Evolutionary conservation across 306 rosid species (phyloP).

Genomic region (Casuarina glauca): DNA sequence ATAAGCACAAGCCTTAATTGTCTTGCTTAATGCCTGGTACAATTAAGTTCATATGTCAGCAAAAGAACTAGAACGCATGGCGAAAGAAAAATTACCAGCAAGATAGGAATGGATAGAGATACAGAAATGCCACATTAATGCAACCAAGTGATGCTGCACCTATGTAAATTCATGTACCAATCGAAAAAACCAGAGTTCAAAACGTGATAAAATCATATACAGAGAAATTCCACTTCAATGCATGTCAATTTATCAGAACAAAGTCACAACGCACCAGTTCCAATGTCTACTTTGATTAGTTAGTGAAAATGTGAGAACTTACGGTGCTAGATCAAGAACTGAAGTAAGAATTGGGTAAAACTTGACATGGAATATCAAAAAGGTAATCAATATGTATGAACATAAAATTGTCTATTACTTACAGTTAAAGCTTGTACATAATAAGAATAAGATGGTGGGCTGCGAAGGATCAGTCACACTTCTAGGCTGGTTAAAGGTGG

Average conservation of each 20-base stretch:
- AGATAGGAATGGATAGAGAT: neutral
- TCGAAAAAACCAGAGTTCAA: neutral
- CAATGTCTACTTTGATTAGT: neutral
- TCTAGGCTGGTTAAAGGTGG: neutral
- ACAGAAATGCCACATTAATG: neutral
- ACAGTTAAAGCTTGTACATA: neutral
- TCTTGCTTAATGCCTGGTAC: conserved; percentile 61
- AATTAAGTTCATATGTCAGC: conserved; percentile 38
- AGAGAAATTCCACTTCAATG: neutral
- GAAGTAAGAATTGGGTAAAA: neutral
- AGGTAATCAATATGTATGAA: conserved; percentile 2
- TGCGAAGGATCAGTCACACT: neutral
- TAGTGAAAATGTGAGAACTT: neutral
- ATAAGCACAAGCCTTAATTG: conserved; percentile 43
- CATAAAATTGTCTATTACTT: neutral
- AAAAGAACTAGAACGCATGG: conserved; percentile 30
- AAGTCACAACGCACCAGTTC: neutral
- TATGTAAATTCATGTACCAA: neutral
- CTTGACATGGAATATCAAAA: conserved; percentile 20
- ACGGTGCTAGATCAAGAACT: neutral
- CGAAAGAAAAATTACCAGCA: conserved; percentile 15
- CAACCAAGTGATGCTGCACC: neutral
- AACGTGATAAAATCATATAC: neutral
- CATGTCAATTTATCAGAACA: neutral
- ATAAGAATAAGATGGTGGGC: conserved; percentile 2